Percentiles rank a stretch among this genome's conserved stretches.
phyloP scores from a whole-genome alignment of 768 basidiomycete genomes.

The Infundibulicybe gibba region DNA sequence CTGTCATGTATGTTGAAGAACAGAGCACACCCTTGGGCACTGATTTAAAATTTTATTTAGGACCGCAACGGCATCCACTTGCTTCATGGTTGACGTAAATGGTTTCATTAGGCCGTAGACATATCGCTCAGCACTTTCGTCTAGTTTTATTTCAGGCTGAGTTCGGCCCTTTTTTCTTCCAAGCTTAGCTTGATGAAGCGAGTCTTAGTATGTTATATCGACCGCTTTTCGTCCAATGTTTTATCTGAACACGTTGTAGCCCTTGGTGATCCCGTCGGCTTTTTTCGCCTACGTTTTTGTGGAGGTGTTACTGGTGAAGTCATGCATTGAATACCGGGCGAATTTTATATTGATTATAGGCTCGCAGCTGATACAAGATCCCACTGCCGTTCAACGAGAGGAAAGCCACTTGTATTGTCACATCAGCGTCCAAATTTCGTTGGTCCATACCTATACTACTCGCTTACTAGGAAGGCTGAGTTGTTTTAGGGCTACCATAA shows the following conservation, averaged over 20 bases:
- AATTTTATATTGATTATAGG: background rate
- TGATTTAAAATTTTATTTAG: background rate
- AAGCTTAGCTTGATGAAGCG: too few species aligned
- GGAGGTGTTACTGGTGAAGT: too few species aligned
- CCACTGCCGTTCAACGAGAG: background rate
- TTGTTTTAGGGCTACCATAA: background rate
- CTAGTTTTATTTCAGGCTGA: too few species aligned
- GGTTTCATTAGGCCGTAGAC: too few species aligned
- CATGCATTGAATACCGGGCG: background rate
- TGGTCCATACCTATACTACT: background rate
- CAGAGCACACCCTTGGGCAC: background rate
- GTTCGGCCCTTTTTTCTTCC: too few species aligned
- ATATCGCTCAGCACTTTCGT: too few species aligned
- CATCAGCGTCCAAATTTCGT: background rate
- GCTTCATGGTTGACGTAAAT: background rate
- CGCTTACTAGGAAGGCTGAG: background rate
- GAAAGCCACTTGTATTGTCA: background rate
- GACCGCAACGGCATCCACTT: background rate
- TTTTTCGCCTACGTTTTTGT: too few species aligned
- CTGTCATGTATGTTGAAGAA: background rate
- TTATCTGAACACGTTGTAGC: too few species aligned
- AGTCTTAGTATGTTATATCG: too few species aligned
- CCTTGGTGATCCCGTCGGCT: too few species aligned
- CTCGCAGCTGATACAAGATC: background rate
- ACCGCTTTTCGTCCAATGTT: too few species aligned